Conservation (phyloP, 1,284 basidiomycete species). For the Melanopsichium pennsylvanicum region DNA sequence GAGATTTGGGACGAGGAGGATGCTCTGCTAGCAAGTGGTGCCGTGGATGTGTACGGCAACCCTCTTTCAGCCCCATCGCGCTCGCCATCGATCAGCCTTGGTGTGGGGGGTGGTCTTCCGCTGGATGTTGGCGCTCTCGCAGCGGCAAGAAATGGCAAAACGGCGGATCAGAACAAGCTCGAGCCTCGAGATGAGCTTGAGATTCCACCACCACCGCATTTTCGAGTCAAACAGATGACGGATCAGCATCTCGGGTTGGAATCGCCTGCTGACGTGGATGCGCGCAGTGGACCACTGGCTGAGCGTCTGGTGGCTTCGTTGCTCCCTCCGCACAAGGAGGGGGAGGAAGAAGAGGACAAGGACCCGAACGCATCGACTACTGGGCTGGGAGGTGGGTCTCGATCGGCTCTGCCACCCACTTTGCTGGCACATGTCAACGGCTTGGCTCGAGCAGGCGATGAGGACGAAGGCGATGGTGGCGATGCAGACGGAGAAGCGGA, state of each 20-base stretch:
- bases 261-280: constrained; percentile 45
- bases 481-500: constrained; percentile 46
- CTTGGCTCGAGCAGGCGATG: constrained; percentile 15
- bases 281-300: constrained; percentile 55
- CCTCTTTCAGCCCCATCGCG: constrained; percentile 21
- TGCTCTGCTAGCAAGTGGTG: constrained; percentile 65
- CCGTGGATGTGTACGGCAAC: constrained; percentile 37
- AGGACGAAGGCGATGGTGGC: constrained; percentile 35
- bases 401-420: constrained; percentile 11
- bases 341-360: neutral
- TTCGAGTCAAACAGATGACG: constrained; percentile 46
- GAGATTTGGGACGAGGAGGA: constrained; percentile 92
- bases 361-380: constrained; percentile 3
- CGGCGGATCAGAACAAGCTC: constrained; percentile 7
- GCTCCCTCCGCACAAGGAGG: constrained; percentile 31
- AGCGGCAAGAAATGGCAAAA: constrained; percentile 15
- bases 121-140: constrained; percentile 22
- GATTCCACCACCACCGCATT: constrained; percentile 38
- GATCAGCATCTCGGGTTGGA: constrained; percentile 54
- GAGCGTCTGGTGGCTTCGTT: constrained; percentile 54
- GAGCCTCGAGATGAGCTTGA: constrained; percentile 28
- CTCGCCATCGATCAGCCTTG: constrained; percentile 31
- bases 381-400: neutral
- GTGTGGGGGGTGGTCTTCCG: constrained; percentile 28
- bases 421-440: constrained; percentile 23